Percentiles rank a stretch among this genome's conserved stretches.
phyloP scores from a whole-genome alignment of 371 early-diverging fungal genomes.

The Mucor racemosus region DNA sequence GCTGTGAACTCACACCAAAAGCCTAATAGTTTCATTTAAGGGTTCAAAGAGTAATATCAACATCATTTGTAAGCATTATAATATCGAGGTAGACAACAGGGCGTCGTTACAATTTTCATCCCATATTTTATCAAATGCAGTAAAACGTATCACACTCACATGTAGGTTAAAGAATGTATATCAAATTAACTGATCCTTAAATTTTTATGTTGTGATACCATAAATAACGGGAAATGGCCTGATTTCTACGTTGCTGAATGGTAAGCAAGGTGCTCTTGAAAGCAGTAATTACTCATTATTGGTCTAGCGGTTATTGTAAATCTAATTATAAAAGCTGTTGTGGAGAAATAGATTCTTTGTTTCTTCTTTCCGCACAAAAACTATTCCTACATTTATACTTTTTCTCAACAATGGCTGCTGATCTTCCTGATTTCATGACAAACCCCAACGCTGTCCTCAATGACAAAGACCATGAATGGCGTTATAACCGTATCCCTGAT shows the following conservation, averaged over 20 bases:
- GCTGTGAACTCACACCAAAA: no score
- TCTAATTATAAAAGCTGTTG: not conserved
- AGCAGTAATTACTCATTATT: not conserved
- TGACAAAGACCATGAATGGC: conserved; percentile 55
- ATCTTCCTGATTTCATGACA: conserved; percentile 60
- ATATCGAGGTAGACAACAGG: no score
- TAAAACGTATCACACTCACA: no score
- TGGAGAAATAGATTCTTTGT: not conserved
- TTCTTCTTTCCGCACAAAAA: not conserved
- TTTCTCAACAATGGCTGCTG: conserved; percentile 22
- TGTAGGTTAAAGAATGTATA: no score
- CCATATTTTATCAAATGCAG: no score
- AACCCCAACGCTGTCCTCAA: conserved; percentile 58
- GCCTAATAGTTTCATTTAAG: no score
- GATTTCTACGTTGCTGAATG: not conserved
- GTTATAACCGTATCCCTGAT: conserved; percentile 53
- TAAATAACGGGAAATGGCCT: conserved; percentile 3
- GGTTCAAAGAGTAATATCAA: no score
- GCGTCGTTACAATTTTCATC: no score
- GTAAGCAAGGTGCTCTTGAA: not conserved
- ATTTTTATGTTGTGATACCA: not conserved
- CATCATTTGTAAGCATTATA: no score
- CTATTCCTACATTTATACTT: conserved; percentile 1
- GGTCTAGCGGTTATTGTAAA: not conserved
- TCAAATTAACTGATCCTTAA: not conserved